These are phyloP conservation scores for Aspergillus carlsbadensis DNA, from an alignment of 495 filamentous ascomycete species.

Conservation along the genomic window DNA sequence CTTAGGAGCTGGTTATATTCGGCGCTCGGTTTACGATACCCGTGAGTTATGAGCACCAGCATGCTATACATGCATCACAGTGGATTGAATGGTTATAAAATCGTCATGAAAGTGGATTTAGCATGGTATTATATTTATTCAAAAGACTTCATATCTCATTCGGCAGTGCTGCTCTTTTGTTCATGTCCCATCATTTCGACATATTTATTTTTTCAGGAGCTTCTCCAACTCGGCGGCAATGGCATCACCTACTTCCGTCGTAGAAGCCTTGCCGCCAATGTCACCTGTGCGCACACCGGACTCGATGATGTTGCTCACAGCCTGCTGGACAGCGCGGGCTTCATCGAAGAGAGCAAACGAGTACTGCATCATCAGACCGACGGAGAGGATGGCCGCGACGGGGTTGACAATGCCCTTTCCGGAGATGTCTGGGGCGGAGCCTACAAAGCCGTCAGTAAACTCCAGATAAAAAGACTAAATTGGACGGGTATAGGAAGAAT, in stretches of 20 bases:
- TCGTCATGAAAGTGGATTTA: not conserved
- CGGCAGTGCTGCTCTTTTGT: not conserved
- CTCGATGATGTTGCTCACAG: constrained; percentile 52
- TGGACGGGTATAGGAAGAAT: not conserved
- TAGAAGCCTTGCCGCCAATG: constrained; percentile 53
- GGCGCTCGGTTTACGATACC: constrained; percentile 35
- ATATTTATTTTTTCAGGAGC: constrained; percentile 34
- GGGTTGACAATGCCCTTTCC: constrained; percentile 85
- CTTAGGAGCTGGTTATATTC: constrained; percentile 1
- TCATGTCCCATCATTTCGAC: not conserved
- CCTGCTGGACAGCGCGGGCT: constrained; percentile 51
- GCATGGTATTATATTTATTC: not conserved
- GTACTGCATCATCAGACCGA: constrained; percentile 58
- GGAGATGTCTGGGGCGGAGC: constrained; percentile 61
- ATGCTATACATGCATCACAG: not conserved
- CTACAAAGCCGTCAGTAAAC: constrained; percentile 16
- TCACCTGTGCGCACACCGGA: constrained; percentile 53
- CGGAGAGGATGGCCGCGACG: constrained; percentile 53
- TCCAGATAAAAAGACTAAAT: not conserved
- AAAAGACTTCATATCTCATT: not conserved
- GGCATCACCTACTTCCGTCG: constrained; percentile 53
- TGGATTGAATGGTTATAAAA: not conserved
- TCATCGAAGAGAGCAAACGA: constrained; percentile 50
- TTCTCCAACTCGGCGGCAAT: constrained; percentile 50
- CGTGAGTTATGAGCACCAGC: constrained; percentile 5